Base-by-base conservation (phyloP, 345 rosid genomes). In the Populus alba region DNA sequence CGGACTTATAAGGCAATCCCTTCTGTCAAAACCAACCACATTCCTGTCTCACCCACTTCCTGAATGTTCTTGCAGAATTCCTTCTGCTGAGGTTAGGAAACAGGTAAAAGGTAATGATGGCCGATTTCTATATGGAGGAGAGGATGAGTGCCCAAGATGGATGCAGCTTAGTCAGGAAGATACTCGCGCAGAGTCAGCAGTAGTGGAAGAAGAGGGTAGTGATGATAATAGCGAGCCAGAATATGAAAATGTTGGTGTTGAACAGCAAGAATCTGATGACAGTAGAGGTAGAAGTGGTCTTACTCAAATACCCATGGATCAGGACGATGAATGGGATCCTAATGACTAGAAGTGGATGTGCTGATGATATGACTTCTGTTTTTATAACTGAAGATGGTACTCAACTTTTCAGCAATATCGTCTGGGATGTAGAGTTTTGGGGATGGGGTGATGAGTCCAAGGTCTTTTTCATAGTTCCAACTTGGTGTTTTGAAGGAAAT, bases 321-420 rank as follows among this genome's bases (percentile, higher is more conserved):
- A 83, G 66, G 99, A 96, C 63, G 97, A 94, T 43, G 99, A 96
- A 74, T 94, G 95, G 97, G 99, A 96, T 85, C 94, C 98, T 37
- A 91, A 92, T 76, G 99, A 94, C 89, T 96, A 91, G 86, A 22
- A 79, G 31, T 75, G 70, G 55, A 72, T 55, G 59, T 73, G 80
- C 67, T 63, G 79, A 71, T 17, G 68, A 51, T 31, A 71, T 51
- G 66, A 53, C 47, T 79, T 76, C 25, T 39, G 38, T 63, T 39
- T 70, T 77, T 67, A 38, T 57, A 71, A 55, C 43, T 77, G 77
- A 73, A 20, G 81, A 73, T 11, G 76, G 78, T 66, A 78, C 74
- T 87, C 80, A 73, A 22, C 75, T 69, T 80, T 79, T 59, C 71
- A 55, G 78, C 62, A 78, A 68, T 80, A 79, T 82, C 76, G 67